phyloP scores from a whole-genome alignment of 495 filamentous ascomycete species.

The Annulohypoxylon moriforme region DNA sequence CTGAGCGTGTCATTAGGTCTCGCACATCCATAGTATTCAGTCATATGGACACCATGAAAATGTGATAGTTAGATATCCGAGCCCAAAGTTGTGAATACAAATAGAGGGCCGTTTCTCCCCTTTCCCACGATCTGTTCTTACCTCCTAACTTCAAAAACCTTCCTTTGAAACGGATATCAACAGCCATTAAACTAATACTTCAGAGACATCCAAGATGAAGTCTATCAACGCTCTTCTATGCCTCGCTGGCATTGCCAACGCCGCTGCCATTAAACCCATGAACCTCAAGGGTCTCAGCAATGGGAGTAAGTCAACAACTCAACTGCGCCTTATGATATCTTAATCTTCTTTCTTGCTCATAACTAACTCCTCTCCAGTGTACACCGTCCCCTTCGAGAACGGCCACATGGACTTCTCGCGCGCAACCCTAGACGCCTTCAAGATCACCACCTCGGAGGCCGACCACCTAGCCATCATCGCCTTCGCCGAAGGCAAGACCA shows the following conservation, averaged over 20 bases:
- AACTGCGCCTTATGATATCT: neutral
- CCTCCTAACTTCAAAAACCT: neutral
- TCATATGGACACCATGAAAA: neutral
- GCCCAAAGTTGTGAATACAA: neutral
- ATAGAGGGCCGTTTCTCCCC: neutral
- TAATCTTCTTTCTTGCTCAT: neutral
- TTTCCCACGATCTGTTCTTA: neutral
- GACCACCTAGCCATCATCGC: neutral
- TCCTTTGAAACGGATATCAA: too few relatives aligned
- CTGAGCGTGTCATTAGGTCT: neutral
- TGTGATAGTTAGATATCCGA: neutral
- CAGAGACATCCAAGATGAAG: constrained; percentile 27
- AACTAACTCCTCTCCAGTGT: constrained; percentile 27
- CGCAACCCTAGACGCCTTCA: constrained; percentile 1
- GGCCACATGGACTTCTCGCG: constrained; percentile 10
- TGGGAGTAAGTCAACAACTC: constrained; percentile 29
- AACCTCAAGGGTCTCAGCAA: constrained; percentile 7
- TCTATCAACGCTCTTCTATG: constrained; percentile 8
- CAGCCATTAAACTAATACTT: neutral
- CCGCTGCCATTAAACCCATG: neutral
- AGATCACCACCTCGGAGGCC: neutral
- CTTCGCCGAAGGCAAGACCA: neutral
- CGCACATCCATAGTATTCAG: neutral
- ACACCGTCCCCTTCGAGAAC: constrained; percentile 32
- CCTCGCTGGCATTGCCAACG: constrained; percentile 9